A percentile compares a stretch with the other conserved stretches of the same genome.
phyloP scores from a whole-genome alignment of 2,329 filamentous ascomycete species.

The Periconia macrospinosa region DNA sequence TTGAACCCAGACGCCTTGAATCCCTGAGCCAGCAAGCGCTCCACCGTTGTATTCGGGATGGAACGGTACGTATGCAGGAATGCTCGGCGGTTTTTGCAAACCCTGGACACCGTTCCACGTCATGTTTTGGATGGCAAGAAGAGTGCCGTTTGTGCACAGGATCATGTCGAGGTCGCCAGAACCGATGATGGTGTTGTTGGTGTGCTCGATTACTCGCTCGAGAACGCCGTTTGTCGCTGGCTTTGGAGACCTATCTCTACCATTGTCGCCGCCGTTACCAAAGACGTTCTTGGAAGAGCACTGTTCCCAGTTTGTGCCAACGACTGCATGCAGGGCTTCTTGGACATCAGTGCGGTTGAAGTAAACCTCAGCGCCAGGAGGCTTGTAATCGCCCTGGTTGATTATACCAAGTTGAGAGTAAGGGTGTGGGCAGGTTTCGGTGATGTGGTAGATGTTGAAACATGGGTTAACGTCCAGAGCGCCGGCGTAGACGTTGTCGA shows the following conservation, averaged over 20 bases:
- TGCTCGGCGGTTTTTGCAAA: slow-evolving; percentile 46
- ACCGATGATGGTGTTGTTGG: slow-evolving; percentile 56
- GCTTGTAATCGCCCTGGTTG: slow-evolving; percentile 42
- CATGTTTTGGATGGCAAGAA: slow-evolving; percentile 57
- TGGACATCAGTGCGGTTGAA: slow-evolving; percentile 59
- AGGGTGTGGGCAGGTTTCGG: slow-evolving; percentile 48
- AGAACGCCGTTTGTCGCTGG: slow-evolving; percentile 48
- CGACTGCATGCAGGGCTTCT: slow-evolving; percentile 51
- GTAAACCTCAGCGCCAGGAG: slow-evolving; percentile 47
- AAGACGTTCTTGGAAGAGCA: slow-evolving; percentile 49
- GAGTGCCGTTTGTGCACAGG: slow-evolving; percentile 54
- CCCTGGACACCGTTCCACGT: slow-evolving; percentile 56
- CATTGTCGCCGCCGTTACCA: slow-evolving; percentile 31
- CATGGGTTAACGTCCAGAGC: slow-evolving; percentile 51
- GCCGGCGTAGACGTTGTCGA: slow-evolving; percentile 43
- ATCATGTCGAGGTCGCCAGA: slow-evolving; percentile 54
- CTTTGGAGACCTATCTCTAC: slow-evolving; percentile 40
- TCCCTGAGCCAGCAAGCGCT: slow-evolving; percentile 43
- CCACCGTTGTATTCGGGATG: slow-evolving; percentile 47
- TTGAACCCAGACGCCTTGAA: slow-evolving; percentile 44
- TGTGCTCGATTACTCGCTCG: slow-evolving; percentile 53
- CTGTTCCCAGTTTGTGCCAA: slow-evolving; percentile 46
- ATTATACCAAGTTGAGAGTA: slow-evolving; percentile 43
- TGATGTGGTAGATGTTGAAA: slow-evolving; percentile 55
- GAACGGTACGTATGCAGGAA: slow-evolving; percentile 49